Evolutionary conservation across 2,329 filamentous ascomycete species (phyloP), one percentile per base, ranked within the genome.

Genomic region (Pseudofabraea citricarpa): DNA sequence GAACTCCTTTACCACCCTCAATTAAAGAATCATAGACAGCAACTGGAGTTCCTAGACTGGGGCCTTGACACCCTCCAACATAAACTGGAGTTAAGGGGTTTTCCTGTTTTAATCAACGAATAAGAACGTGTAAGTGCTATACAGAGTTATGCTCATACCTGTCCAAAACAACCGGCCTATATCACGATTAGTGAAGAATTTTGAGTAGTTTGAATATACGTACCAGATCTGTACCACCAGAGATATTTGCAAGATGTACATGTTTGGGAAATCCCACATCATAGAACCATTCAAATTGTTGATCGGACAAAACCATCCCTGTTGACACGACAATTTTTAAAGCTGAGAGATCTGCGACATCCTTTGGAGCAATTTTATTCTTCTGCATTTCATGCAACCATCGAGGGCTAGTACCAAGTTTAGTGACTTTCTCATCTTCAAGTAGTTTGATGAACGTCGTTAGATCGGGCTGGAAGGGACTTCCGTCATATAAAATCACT

Each of bases 241-340:
- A 83, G 27, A 90, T 83, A 58, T 90, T 91, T 21, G 68, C 73
- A 2, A 94, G 69, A 19, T 89, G 86, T 0, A 82, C 75, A 36
- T 71, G 67, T 0, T 69, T 48, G 0, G 86, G 84, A 59, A 94
- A 94, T 3, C 65, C 77, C n/a, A 65, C 58, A 52, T 81, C 75
- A 59, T 82, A 83, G 63, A 83, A 81, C 87, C 88, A 94, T 58
- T 89, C 81, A 57, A 90, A 91, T 24, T 88, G 69, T 29, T 83
- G 77, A 38, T 90, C 80, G 0, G 85, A 79, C 3, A 93, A 72
- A 0, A 93, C 87, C 86, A 91, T 91, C 3, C 88, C 88, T 0
- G 88, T 94, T 41, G 77, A 83, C 1, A 74, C 80, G 22, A 91
- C 85, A 3, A 71, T 62, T 21, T 69, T 67, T 20, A 94, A 68